Conservation (phyloP, 2,329 filamentous ascomycete species). For the Boeremia lycopersici region DNA sequence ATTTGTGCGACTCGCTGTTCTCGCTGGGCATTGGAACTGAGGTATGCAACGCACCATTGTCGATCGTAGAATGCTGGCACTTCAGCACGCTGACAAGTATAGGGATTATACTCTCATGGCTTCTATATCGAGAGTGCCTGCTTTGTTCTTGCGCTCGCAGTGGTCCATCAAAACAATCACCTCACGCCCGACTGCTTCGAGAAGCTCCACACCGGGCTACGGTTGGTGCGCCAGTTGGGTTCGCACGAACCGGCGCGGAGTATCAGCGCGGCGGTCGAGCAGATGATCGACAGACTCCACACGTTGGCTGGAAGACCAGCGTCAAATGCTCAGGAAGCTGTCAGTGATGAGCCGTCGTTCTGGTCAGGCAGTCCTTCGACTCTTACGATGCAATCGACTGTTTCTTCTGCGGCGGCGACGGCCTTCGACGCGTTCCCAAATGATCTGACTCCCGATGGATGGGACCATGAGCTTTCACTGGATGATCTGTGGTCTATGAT, state of each 20-base stretch:
- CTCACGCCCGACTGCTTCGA: not conserved
- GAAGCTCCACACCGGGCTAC: not conserved
- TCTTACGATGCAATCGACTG: too few species aligned
- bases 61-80: too few species aligned
- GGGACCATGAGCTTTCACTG: not conserved
- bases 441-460: not conserved
- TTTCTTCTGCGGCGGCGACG: not conserved
- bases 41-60: not conserved
- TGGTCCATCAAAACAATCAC: not conserved
- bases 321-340: not conserved
- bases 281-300: constrained; percentile 7
- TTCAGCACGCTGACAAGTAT: not conserved
- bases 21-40: constrained; percentile 6
- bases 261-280: constrained; percentile 5
- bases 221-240: constrained; percentile 1
- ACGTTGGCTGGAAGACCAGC: not conserved
- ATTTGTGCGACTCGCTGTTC: constrained; percentile 7
- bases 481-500: constrained; percentile 15
- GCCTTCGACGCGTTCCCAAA: not conserved
- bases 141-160: constrained; percentile 9
- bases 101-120: constrained; percentile 8
- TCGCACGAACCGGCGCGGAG: constrained; percentile 5
- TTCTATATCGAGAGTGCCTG: constrained; percentile 15
- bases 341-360: not conserved
- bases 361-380: not conserved